Base-by-base conservation (phyloP, 495 filamentous ascomycete species). In the Acidomyces sp. region DNA sequence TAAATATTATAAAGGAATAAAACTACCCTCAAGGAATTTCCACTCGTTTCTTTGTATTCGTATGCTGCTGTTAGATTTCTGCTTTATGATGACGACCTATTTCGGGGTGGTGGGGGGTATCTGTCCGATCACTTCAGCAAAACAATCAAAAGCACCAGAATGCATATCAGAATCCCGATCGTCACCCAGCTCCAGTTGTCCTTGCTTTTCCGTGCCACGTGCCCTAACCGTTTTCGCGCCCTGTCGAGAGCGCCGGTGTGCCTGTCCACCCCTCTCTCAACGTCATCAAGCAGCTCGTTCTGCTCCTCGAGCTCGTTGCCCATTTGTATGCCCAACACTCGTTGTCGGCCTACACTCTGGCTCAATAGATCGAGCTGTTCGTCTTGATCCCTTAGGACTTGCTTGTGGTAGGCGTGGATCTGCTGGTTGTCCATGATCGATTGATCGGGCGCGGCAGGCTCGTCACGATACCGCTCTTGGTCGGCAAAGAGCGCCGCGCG, bases 271-370 rank as follows among this genome's bases (percentile, higher is more conserved):
- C 76, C 68, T 18, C 68, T 68, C 46, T 95, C 90, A 48, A 92
- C 78, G 39, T 87, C 87, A 62, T 92, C 90, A 28, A 97, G 65
- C 65, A 97, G 63, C 54, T 77, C 62, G 17, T 90, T 82, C 55
- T 97, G 90, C 46, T 74, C 75, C 45, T 97, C 90, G 18, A 97
- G 66, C 67, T 97, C 90, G 57, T 96, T 82, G 18, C 90, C 90
- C 55, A 97, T 97, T 65, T 86, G 83, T 56, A 95, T 90, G 50
- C 79, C 84, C 50, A 97, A 66, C 62, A 96, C 84, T 35, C 93
- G 71, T 61, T 96, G 90, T 34, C 88, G 77, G n/a, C 80, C 73
- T 49, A 97, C 94, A 40, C 76, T 83, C 47, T 75, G 74, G 7
- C 86, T 84, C 18, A 97, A 68, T 35, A 72, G 62, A 56, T 96